Evolutionary conservation across 768 basidiomycete species (phyloP).

Genomic region (Roridomyces roridus): DNA sequence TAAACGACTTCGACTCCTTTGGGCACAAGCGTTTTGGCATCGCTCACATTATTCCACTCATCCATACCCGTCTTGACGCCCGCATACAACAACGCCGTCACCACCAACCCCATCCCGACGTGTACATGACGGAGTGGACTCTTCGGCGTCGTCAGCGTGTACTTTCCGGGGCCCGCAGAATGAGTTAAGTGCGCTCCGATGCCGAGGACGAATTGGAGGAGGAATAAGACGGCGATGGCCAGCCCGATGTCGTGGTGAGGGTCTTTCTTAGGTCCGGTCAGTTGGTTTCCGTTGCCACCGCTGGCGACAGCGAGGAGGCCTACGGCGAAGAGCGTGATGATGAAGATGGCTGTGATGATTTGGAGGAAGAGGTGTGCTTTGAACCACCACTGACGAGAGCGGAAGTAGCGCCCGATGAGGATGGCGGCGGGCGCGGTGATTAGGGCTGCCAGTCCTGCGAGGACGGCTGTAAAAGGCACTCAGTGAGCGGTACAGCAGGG

Average conservation of each 20-base stretch:
- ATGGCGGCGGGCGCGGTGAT: slow-evolving; percentile 24
- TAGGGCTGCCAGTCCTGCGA: slow-evolving; percentile 17
- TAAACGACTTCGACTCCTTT: slow-evolving; percentile 12
- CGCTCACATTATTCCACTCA: slow-evolving; percentile 22
- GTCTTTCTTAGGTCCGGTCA: slow-evolving; percentile 18
- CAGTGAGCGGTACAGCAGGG: background rate
- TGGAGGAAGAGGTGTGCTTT: slow-evolving; percentile 20
- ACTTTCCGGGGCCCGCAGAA: slow-evolving; percentile 9
- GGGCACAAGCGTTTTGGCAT: slow-evolving; percentile 19
- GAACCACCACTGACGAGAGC: slow-evolving; percentile 24
- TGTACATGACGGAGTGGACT: slow-evolving; percentile 23
- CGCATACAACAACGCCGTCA: slow-evolving; percentile 24
- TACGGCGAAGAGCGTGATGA: slow-evolving; percentile 12
- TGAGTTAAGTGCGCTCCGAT: slow-evolving; percentile 25
- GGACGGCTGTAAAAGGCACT: slow-evolving; percentile 5
- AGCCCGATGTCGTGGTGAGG: slow-evolving; percentile 27
- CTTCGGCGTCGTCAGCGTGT: slow-evolving; percentile 22
- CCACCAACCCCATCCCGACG: slow-evolving; percentile 17
- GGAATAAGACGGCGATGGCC: slow-evolving; percentile 20
- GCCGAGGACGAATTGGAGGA: slow-evolving; percentile 21
- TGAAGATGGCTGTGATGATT: slow-evolving; percentile 13
- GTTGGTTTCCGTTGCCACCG: slow-evolving; percentile 20
- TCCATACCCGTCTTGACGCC: slow-evolving; percentile 28
- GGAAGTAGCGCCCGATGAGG: slow-evolving; percentile 25
- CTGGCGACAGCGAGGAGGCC: slow-evolving; percentile 15